These are phyloP conservation scores for Pleurotus salmoneostramineus DNA, from an alignment of 768 basidiomycete genomes.

Conservation along the genomic window DNA sequence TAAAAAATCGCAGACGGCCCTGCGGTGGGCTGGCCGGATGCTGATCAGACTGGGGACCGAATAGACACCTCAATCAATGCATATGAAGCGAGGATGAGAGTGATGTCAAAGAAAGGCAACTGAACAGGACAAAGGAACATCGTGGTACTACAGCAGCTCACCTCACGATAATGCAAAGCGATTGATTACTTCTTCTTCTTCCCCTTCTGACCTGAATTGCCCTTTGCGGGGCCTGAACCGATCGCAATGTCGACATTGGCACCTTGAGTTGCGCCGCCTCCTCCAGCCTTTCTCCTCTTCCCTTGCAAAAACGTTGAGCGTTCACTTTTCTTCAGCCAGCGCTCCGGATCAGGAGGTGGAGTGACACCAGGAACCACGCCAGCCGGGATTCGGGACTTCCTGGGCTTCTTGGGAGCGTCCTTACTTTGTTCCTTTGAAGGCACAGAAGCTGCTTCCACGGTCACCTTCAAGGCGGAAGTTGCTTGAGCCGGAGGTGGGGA, in stretches of 20 bases:
- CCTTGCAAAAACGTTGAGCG: slow-evolving; percentile 54
- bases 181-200: slow-evolving; percentile 62
- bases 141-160: slow-evolving; percentile 11
- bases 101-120: slow-evolving; percentile 10
- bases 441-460: slow-evolving; percentile 17
- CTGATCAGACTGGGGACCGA: background rate
- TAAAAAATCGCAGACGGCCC: background rate
- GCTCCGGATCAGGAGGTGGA: slow-evolving; percentile 79
- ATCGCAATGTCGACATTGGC: slow-evolving; percentile 32
- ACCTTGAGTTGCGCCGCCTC: slow-evolving; percentile 68
- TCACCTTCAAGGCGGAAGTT: slow-evolving; percentile 18
- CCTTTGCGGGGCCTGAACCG: slow-evolving; percentile 26
- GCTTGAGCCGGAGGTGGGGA: slow-evolving; percentile 53
- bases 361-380: slow-evolving; percentile 79
- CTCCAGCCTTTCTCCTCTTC: slow-evolving; percentile 46
- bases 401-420: slow-evolving; percentile 41
- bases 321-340: slow-evolving; percentile 88
- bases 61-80: background rate
- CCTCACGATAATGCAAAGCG: slow-evolving; percentile 3
- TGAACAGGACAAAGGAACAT: slow-evolving; percentile 8
- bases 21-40: background rate
- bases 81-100: background rate
- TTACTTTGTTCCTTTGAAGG: slow-evolving; percentile 21
- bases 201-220: slow-evolving; percentile 46
- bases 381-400: slow-evolving; percentile 65